Conservation (phyloP, 2,329 filamentous ascomycete genomes). For the Proliferodiscus dingleyae region DNA sequence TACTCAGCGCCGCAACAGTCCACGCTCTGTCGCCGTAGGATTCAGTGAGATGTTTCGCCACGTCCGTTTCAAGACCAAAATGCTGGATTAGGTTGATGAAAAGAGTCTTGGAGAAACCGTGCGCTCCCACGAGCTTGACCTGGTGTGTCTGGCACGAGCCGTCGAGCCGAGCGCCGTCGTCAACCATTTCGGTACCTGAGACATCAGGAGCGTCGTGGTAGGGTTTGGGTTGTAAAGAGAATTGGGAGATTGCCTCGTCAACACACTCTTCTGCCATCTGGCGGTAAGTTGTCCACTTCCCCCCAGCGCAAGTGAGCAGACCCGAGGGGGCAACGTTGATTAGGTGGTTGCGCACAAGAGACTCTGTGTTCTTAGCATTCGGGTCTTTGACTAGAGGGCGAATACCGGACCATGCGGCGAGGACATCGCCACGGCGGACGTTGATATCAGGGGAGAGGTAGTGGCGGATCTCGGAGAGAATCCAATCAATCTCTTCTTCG, state of each 20-base stretch:
- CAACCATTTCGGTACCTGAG: constrained; percentile 62
- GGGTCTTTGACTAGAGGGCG: constrained; percentile 82
- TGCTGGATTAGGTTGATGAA: constrained; percentile 96
- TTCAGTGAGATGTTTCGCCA: constrained; percentile 80
- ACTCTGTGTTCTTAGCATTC: constrained; percentile 79
- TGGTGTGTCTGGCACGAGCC: constrained; percentile 80
- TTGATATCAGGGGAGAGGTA: constrained; percentile 82
- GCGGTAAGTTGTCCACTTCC: constrained; percentile 90
- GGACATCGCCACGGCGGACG: constrained; percentile 78
- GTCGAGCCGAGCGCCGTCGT: constrained; percentile 65
- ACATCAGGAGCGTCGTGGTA: constrained; percentile 59
- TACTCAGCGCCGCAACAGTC: constrained; percentile 78
- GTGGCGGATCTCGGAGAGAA: constrained; percentile 74
- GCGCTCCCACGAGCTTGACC: constrained; percentile 75
- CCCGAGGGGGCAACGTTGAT: constrained; percentile 75
- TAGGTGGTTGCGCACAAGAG: constrained; percentile 81
- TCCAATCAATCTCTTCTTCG: constrained; percentile 84
- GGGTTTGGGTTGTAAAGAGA: constrained; percentile 55
- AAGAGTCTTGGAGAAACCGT: constrained; percentile 83
- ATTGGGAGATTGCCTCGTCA: constrained; percentile 69
- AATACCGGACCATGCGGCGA: constrained; percentile 86
- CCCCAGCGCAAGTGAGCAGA: constrained; percentile 78
- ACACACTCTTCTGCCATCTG: constrained; percentile 91
- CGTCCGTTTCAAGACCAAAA: constrained; percentile 85
- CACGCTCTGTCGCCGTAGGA: constrained; percentile 91